Evolutionary conservation across 257 asterid species (phyloP).

Genomic region (Nicotiana paniculata): DNA sequence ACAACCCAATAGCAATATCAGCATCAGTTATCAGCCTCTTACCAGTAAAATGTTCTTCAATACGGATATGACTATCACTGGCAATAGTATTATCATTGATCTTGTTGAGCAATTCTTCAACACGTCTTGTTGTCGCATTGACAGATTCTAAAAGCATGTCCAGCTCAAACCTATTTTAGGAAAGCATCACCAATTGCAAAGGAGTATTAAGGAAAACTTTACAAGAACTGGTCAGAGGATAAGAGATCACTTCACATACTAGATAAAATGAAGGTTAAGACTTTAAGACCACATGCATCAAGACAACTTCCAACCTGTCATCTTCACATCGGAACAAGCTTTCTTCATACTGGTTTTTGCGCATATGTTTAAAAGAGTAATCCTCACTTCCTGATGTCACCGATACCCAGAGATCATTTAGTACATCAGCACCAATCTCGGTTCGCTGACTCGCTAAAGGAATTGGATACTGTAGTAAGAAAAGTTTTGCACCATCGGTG

Average conservation of each 20-base stretch:
- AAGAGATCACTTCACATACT: not conserved
- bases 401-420: slow-evolving; percentile 94
- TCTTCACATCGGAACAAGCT: slow-evolving; percentile 96
- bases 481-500: slow-evolving; percentile 21
- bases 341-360: slow-evolving; percentile 94
- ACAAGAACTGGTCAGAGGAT: not conserved
- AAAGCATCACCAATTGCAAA: slow-evolving; percentile 25
- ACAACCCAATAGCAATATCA: slow-evolving; percentile 9
- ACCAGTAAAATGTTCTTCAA: slow-evolving; percentile 86
- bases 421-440: slow-evolving; percentile 60
- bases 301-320: slow-evolving; percentile 57
- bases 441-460: slow-evolving; percentile 70
- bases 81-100: slow-evolving; percentile 43
- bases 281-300: slow-evolving; percentile 4
- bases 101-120: slow-evolving; percentile 72
- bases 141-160: slow-evolving; percentile 94
- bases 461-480: slow-evolving; percentile 69
- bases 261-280: slow-evolving; percentile 7
- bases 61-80: slow-evolving; percentile 40
- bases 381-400: slow-evolving; percentile 99
- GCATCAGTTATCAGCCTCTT: slow-evolving; percentile 21
- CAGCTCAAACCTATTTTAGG: slow-evolving; percentile 77
- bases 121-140: slow-evolving; percentile 63
- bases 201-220: not conserved
- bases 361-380: slow-evolving; percentile 96